Base-by-base conservation (phyloP, 2,329 filamentous ascomycete genomes). In the Ceratocystiopsis sp. region DNA sequence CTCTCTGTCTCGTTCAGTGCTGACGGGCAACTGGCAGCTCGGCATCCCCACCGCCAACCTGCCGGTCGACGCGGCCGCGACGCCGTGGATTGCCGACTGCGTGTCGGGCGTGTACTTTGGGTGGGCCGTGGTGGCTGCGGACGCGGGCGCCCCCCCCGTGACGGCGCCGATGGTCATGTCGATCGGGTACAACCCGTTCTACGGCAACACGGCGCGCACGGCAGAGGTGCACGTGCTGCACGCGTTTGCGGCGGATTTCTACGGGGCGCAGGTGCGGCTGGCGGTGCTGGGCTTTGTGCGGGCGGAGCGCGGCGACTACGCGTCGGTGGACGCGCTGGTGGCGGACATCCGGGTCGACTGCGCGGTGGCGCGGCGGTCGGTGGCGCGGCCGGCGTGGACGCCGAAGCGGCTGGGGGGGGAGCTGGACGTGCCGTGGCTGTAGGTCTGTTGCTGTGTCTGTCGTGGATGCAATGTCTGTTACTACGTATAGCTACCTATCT, bases 31-130 rank as follows among this genome's bases (percentile, higher is more conserved):
- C 2, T 9, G 13, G 33, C 48, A 93, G 78, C 83, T 96, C 57
- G 89, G 89, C 53, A 95, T 96, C 58, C 91, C 91, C 3, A 96
- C 91, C 2, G 91, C 91, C 57, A 98, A 96, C 67, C 76, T 96
- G 38, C 77, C 77, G 53, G 80, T 89, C 41, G 78, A 81, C 59
- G 68, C 70, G 43, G 54, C 74, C 53, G 59, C 68, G 8, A 62
- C 68, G 32, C 65, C 71, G 11, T 80, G 75, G 75, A 77, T 80
- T 57, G 59, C 62, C 33, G 65, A 71, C 51, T 68, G 83, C 43
- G 67, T 74, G 45, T 84, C 78, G 1, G 91, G 91, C 50, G 83
- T 96, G 49, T 96, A 96, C 70, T 96, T 87, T 58, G 91, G 91
- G 55, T 94, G 83, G 68, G 85, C 85, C 5, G 75, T 82, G 0